Conservation (phyloP, 1,284 basidiomycete species). For the Rhodotorula sp. region DNA sequence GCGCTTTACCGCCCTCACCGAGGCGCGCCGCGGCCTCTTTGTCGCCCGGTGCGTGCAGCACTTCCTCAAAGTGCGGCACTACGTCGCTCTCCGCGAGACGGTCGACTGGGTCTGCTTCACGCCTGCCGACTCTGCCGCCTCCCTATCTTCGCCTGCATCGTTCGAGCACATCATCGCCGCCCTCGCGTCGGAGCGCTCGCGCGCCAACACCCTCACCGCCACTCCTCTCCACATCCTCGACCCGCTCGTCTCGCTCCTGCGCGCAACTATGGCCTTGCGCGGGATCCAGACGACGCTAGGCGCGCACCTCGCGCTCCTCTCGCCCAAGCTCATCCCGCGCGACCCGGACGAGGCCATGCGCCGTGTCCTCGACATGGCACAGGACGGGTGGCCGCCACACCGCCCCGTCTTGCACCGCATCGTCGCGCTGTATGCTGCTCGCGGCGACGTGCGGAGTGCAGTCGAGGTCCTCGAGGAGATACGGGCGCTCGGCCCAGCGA, state of each 20-base stretch:
- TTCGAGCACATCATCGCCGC: conserved; percentile 28
- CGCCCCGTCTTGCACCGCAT: conserved; percentile 17
- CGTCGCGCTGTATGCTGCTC: conserved; percentile 10
- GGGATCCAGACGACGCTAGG: conserved; percentile 6
- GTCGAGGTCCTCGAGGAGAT: conserved; percentile 7
- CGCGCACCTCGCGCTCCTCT: conserved; percentile 25
- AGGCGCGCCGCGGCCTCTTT: conserved; percentile 26
- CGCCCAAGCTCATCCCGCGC: conserved; percentile 19
- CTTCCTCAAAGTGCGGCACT: conserved; percentile 33
- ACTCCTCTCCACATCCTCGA: conserved; percentile 15
- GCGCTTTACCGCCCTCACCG: conserved; percentile 18
- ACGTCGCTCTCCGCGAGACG: conserved; percentile 35
- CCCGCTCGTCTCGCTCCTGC: conserved; percentile 9
- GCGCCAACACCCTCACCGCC: not conserved
- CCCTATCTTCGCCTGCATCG: not conserved
- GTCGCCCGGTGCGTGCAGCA: conserved; percentile 28
- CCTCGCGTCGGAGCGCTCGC: conserved; percentile 14
- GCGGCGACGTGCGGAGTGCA: not conserved
- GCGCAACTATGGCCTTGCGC: conserved; percentile 11
- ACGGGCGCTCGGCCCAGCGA: not conserved
- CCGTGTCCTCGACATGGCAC: conserved; percentile 20
- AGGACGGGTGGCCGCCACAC: conserved; percentile 1
- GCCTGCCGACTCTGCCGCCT: not conserved
- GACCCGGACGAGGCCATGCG: conserved; percentile 6
- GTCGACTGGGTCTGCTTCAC: conserved; percentile 31